phyloP scores from a whole-genome alignment of 2,329 filamentous ascomycete genomes.

The Scleromitrula shiraiana region DNA sequence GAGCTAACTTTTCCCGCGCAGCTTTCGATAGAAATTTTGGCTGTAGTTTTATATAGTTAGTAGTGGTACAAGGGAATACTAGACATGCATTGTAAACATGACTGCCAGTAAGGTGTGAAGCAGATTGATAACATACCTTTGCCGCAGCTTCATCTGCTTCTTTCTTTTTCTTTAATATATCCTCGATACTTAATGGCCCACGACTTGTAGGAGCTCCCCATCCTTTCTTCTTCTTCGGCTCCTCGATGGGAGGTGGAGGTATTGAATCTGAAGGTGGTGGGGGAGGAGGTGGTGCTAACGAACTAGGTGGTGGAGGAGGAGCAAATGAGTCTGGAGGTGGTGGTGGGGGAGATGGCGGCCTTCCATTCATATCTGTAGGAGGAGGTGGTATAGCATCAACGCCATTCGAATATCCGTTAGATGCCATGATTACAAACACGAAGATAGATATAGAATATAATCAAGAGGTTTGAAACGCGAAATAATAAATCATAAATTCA shows the following conservation, averaged over 20 bases:
- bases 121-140: slow-evolving; percentile 44
- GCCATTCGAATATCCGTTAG: slow-evolving; percentile 19
- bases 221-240: slow-evolving; percentile 43
- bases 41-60: slow-evolving; percentile 31
- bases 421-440: slow-evolving; percentile 1
- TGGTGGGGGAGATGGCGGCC: slow-evolving; percentile 27
- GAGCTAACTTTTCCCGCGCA: slow-evolving; percentile 69
- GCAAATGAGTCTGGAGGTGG: slow-evolving; percentile 33
- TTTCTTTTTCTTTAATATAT: slow-evolving; percentile 77
- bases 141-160: slow-evolving; percentile 75
- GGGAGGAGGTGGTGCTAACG: slow-evolving; percentile 26
- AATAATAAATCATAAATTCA: not conserved
- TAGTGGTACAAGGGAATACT: slow-evolving; percentile 18
- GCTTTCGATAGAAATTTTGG: slow-evolving; percentile 82
- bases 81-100: slow-evolving; percentile 26
- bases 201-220: slow-evolving; percentile 36
- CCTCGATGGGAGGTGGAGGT: slow-evolving; percentile 38
- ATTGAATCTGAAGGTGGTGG: slow-evolving; percentile 31
- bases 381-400: slow-evolving; percentile 19
- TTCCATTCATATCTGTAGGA: slow-evolving; percentile 19
- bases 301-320: slow-evolving; percentile 36
- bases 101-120: slow-evolving; percentile 12
- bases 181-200: slow-evolving; percentile 70
- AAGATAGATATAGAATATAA: not conserved
- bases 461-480: not conserved